Percentiles rank a stretch among this genome's conserved stretches.
Conservation (phyloP, 495 filamentous ascomycete genomes). For the Delitschia confertaspora region DNA sequence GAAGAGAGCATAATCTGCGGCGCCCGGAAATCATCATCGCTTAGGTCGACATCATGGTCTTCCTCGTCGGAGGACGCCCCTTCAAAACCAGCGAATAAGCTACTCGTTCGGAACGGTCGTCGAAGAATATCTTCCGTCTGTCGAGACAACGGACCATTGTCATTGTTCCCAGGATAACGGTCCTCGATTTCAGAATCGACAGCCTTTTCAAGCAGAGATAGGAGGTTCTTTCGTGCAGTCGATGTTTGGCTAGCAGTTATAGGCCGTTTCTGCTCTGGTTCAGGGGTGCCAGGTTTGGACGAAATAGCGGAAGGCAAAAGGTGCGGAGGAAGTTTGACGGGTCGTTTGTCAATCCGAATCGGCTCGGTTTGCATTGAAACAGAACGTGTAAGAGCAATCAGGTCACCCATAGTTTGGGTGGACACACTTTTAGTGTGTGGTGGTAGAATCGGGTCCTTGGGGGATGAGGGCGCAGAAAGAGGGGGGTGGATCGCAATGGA, state of each 20-base stretch:
- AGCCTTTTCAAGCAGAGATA: conserved; percentile 8
- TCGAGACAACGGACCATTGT: conserved; percentile 63
- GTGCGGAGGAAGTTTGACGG: conserved; percentile 64
- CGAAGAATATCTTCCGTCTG: conserved; percentile 50
- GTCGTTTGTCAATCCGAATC: conserved; percentile 67
- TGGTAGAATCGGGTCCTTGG: conserved; percentile 50
- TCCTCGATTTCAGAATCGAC: conserved; percentile 42
- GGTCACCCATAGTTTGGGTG: conserved; percentile 43
- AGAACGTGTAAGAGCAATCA: conserved; percentile 38
- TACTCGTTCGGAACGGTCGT: conserved; percentile 65
- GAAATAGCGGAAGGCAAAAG: conserved; percentile 64
- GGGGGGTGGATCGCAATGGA: conserved; percentile 60
- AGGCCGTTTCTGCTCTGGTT: conserved; percentile 30
- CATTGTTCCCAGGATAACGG: conserved; percentile 72
- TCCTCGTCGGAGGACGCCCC: conserved; percentile 48
- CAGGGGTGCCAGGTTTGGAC: conserved; percentile 46
- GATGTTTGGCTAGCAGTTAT: background rate
- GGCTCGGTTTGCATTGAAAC: conserved; percentile 76
- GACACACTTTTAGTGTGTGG: conserved; percentile 55
- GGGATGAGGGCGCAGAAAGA: conserved; percentile 54
- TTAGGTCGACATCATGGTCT: conserved; percentile 33
- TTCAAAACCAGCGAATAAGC: conserved; percentile 80
- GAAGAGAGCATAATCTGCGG: conserved; percentile 25
- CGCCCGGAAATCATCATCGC: conserved; percentile 41
- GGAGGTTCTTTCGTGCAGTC: conserved; percentile 13